Base-by-base conservation (phyloP, 2,329 filamentous ascomycete genomes). In the Colletotrichum musae region DNA sequence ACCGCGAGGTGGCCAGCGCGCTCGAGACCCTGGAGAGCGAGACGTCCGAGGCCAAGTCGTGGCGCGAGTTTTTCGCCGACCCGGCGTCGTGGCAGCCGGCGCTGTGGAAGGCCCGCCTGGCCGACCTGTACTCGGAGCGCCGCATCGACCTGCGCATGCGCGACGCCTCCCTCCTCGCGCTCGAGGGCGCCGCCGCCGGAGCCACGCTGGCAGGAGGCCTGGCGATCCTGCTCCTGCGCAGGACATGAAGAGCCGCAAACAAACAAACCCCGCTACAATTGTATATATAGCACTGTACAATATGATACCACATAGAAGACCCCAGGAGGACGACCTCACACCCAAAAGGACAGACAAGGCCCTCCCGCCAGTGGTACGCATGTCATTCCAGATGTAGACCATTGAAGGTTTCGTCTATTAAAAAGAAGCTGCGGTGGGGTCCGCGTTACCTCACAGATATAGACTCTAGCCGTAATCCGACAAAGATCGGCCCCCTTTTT, bases 131-230 rank as follows among this genome's bases (percentile, higher is more conserved):
- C 80, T 93, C 92, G 79, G 89, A 94, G 64, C 85, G 89, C 72
- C 82, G 81, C 70, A 82, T 94, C 74, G 83, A 86, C 57, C 75
- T 94, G 70, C 87, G 88, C 51, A 93, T 93, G 84, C 87, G 88
- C 60, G 92, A 95, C 74, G 81, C 92, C 39, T 93, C 92, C 2
- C 80, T 91, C n/a, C 82, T 93, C 72, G 91, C 88, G 57, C 80
- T 94, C 43, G 89, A 94, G 79, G 88, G 92, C 63, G 89, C 88
- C 7, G 85, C 88, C 32, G 86, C 89, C 0, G 92, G 93, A n/a
- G 92, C 90, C 12, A 84, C 86, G 0, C 72, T 92, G 16, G 87
- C 87, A 60, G 87, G 86, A 43, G 79, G 88, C 47, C 74, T 92
- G 60, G 84, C 85, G 5, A 72, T 90, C 50, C 75, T 88, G 51